Evolutionary conservation across 2,329 filamentous ascomycete species (phyloP).

Genomic region (Scedosporium dehoogii): DNA sequence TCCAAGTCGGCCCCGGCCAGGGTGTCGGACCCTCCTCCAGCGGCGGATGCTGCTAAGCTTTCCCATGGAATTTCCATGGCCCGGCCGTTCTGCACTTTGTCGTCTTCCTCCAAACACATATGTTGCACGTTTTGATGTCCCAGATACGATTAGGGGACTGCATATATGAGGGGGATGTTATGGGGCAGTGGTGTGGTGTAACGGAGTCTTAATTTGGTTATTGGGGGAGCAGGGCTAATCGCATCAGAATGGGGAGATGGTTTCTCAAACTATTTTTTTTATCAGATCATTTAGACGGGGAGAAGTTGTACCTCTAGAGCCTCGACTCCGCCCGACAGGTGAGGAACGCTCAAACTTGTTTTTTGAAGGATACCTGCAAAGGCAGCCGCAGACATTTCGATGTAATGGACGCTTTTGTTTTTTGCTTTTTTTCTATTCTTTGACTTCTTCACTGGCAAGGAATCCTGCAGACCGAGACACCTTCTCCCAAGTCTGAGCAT

Average conservation of each 20-base stretch:
- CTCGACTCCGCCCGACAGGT: background rate
- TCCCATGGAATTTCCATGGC: background rate
- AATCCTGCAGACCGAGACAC: no score
- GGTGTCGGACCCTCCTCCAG: conserved; percentile 81
- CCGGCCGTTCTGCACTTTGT: background rate
- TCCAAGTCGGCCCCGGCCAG: conserved; percentile 90
- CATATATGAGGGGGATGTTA: background rate
- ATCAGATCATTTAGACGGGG: conserved; percentile 4
- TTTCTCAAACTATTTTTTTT: background rate
- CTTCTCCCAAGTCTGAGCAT: background rate
- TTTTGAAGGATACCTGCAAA: background rate
- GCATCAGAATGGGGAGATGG: conserved; percentile 5
- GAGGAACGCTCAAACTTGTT: background rate
- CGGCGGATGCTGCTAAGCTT: conserved; percentile 77
- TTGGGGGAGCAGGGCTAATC: conserved; percentile 1
- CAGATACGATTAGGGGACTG: background rate
- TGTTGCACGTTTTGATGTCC: background rate
- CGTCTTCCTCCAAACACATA: background rate
- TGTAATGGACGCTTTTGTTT: conserved; percentile 9
- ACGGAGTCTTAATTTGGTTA: conserved; percentile 3
- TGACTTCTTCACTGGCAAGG: background rate
- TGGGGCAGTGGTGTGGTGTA: conserved; percentile 4
- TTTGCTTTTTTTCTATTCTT: conserved; percentile 7
- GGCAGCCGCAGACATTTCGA: background rate
- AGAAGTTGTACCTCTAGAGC: background rate